Evolutionary conservation across 495 filamentous ascomycete species (phyloP), one percentile per base, ranked within the genome.

Genomic region (Parathielavia hyrcaniae): DNA sequence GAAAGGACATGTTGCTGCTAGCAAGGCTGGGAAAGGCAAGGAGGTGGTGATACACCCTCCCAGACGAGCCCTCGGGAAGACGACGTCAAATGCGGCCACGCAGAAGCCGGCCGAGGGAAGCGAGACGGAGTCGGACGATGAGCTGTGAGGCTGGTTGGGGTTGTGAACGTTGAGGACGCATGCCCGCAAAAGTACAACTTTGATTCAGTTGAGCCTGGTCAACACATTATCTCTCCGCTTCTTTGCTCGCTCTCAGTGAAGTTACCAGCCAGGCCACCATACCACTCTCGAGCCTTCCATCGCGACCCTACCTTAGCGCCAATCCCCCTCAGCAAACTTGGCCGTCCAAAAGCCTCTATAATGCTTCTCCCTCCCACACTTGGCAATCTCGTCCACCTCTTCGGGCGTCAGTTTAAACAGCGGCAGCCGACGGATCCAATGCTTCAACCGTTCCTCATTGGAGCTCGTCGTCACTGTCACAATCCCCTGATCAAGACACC

Each of bases 401-500:
- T 76, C 69, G 0, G 83, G 81, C 1, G 84, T 91, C 63, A 95
- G 67, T 63, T 84, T 83, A 71, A 95, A 93, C 20, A 55, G 51
- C 6, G 79, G 81, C 53, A 88, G 61, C 16, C 69, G 75, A 12
- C 75, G 67, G 62, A 90, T 64, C 64, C 87, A 92, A 56, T 79
- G 78, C 59, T 76, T 79, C 66, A 96, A 61, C 49, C 90, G 72
- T 57, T 85, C 71, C 71, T 91, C 85, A 58, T 81, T 95, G 38
- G 74, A 71, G 67, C 84, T 90, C 17, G 91, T 95, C 1, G 90
- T 95, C 60, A 95, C 72, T 0, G 81, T 74, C n/a, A 91, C 82
- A 51, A 87, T 72, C 41, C 84, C 88, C 66, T 90, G 87, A 61
- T 96, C 89, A 36, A 95, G 71, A 32, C 79, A 81, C 90, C 90